phyloP scores from a whole-genome alignment of 805 yeast genomes.

The Candida coleopterorum region DNA sequence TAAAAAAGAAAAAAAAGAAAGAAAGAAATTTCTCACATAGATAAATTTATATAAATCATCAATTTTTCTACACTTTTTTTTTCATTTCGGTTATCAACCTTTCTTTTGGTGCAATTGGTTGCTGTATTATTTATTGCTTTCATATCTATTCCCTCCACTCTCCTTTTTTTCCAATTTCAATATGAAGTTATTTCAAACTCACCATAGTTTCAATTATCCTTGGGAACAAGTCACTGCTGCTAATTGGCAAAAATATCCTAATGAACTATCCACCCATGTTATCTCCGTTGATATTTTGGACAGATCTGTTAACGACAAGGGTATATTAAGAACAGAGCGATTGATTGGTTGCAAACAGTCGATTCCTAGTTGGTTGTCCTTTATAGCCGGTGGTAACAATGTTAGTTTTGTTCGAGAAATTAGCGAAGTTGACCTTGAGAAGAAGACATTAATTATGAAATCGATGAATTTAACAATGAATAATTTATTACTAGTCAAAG shows the following conservation, averaged over 20 bases:
- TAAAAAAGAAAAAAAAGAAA: neutral
- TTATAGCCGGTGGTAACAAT: constrained; percentile 67
- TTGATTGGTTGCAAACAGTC: constrained; percentile 84
- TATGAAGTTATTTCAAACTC: constrained; percentile 77
- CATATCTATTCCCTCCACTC: no score
- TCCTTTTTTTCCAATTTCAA: no score
- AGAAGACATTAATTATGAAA: constrained; percentile 66
- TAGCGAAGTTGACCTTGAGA: constrained; percentile 69
- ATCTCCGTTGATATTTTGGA: constrained; percentile 85
- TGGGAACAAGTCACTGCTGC: constrained; percentile 97
- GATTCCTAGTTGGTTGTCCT: constrained; percentile 76
- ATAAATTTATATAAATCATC: neutral
- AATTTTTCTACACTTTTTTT: no score
- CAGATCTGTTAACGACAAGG: constrained; percentile 54
- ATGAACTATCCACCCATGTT: constrained; percentile 87
- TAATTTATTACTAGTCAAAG: constrained; percentile 72
- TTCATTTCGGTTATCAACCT: constrained; percentile 11
- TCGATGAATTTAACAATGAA: constrained; percentile 84
- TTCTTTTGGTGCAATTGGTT: constrained; percentile 4
- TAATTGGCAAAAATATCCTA: constrained; percentile 97
- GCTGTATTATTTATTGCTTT: no score
- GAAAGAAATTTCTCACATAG: neutral
- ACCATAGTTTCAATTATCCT: constrained; percentile 70
- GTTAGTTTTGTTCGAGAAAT: constrained; percentile 84
- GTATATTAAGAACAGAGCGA: constrained; percentile 70